phyloP scores from a whole-genome alignment of 345 rosid species.

The Eucalyptus cloeziana region DNA sequence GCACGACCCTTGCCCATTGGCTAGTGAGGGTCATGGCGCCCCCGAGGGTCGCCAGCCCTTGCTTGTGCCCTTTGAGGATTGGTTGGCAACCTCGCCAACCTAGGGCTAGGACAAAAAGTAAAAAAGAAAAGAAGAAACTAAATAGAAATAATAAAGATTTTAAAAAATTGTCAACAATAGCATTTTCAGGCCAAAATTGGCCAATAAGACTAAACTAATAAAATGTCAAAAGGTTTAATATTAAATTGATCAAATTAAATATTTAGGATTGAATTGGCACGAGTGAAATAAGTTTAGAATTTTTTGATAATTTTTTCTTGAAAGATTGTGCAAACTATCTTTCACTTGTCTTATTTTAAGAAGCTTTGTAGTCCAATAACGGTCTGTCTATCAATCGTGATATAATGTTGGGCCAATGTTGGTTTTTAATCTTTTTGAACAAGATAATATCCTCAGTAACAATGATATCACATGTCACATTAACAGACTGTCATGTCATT shows the following conservation, averaged over 20 bases:
- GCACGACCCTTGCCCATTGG: background rate
- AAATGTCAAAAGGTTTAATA: background rate
- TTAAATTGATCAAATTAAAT: background rate
- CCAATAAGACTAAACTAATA: background rate
- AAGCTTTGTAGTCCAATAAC: background rate
- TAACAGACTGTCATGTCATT: background rate
- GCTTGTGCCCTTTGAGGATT: background rate
- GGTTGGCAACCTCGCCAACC: background rate
- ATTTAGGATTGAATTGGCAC: background rate
- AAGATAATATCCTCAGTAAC: background rate
- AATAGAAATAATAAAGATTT: background rate
- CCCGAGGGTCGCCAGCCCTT: background rate
- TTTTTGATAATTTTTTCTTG: background rate
- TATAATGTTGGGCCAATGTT: background rate
- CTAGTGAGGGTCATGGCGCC: accelerated
- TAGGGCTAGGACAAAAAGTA: background rate
- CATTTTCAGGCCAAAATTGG: too few relatives aligned
- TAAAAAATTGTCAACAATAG: background rate
- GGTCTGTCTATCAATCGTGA: background rate
- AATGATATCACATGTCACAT: background rate
- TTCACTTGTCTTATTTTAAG: background rate
- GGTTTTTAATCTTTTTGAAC: background rate
- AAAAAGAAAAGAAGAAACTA: background rate
- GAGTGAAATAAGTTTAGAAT: background rate
- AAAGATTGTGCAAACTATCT: background rate